Conservation (phyloP, 78 protist species). For the Monosiga brevicollis region DNA sequence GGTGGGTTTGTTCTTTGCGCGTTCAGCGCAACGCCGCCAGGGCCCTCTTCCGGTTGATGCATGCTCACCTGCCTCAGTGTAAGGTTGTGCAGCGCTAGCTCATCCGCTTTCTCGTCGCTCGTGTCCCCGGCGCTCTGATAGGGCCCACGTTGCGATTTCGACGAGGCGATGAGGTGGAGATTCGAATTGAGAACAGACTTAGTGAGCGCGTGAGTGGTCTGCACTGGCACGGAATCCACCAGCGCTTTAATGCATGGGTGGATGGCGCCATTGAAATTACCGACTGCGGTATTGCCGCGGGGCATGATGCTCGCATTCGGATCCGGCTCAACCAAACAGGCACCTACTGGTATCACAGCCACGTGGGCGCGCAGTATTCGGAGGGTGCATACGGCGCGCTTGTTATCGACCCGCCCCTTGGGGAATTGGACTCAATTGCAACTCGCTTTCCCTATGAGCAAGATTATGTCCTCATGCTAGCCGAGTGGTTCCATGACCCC, state of each 20-base stretch:
- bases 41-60: background rate
- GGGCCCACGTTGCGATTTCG: conserved; percentile 4
- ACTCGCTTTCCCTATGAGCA: background rate
- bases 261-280: conserved; percentile 16
- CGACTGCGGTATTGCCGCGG: conserved; percentile 1
- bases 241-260: background rate
- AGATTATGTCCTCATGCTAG: background rate
- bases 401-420: background rate
- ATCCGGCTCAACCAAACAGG: conserved; percentile 4
- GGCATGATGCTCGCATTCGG: conserved; percentile 8
- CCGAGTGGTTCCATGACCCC: background rate
- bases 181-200: background rate
- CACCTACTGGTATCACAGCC: conserved; percentile 19
- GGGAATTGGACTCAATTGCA: background rate
- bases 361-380: conserved; percentile 2
- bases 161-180: conserved; percentile 18
- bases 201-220: background rate
- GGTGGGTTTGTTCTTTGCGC: too few species aligned
- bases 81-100: too few species aligned
- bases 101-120: too few species aligned
- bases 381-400: conserved; percentile 14
- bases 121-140: background rate
- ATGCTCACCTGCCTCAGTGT: background rate
- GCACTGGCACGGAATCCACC: conserved; percentile 20
- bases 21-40: too few species aligned